A percentile compares a stretch with the other conserved stretches of the same genome.
These are phyloP conservation scores for Pseudonitzschia delicatissima DNA, from an alignment of 108 stramenopile genomes.

Conservation along the genomic window DNA sequence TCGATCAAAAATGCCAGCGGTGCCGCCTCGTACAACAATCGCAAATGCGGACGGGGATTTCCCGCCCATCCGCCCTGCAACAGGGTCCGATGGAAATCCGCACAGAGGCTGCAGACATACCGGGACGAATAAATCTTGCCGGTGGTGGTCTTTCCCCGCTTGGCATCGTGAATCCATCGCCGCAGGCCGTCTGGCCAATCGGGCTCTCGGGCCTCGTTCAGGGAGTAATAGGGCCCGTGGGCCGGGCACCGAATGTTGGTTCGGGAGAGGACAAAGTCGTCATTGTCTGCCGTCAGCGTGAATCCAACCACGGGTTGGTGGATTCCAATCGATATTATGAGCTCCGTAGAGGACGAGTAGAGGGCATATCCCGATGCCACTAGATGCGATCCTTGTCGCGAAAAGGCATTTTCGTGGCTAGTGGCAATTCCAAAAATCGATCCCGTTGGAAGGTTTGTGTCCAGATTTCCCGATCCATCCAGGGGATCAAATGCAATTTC, in stretches of 20 bases:
- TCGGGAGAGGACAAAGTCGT: conserved; percentile 42
- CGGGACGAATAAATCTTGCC: conserved; percentile 36
- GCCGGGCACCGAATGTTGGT: conserved; percentile 15
- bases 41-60: conserved; percentile 35
- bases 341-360: conserved; percentile 64
- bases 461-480: conserved; percentile 73
- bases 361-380: conserved; percentile 51
- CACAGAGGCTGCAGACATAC: conserved; percentile 75
- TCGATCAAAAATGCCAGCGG: conserved; percentile 74
- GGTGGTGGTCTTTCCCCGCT: conserved; percentile 12
- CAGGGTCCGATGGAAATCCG: conserved; percentile 75
- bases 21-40: conserved; percentile 76
- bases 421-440: conserved; percentile 50
- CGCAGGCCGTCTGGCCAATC: conserved; percentile 16
- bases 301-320: conserved; percentile 8
- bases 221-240: conserved; percentile 17
- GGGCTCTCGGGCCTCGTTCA: conserved; percentile 23
- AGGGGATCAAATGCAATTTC: conserved; percentile 75
- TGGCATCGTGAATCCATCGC: conserved; percentile 15
- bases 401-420: conserved; percentile 27
- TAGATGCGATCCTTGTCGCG: conserved; percentile 44
- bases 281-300: background rate
- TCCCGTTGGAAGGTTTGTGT: conserved; percentile 70
- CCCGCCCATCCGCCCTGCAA: conserved; percentile 57
- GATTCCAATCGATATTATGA: conserved; percentile 46